Percentiles rank a stretch among this genome's conserved stretches.
Conservation (phyloP, 495 filamentous ascomycete species). For the Penicillium lagena region DNA sequence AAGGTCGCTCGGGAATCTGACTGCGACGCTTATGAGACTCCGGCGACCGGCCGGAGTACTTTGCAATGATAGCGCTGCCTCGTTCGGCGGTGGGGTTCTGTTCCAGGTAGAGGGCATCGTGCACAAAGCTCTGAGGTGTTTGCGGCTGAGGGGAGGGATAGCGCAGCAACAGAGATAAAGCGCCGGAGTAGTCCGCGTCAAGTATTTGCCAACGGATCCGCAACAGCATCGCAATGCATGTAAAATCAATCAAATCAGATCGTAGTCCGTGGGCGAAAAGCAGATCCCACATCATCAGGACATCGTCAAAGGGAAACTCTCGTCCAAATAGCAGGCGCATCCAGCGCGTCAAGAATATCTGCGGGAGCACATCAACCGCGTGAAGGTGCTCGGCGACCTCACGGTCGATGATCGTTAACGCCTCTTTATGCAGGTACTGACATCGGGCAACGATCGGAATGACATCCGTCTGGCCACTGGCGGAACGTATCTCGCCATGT, state of each 20-base stretch:
- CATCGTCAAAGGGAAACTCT: slow-evolving; percentile 83
- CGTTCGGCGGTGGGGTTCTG: slow-evolving; percentile 67
- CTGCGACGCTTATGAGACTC: slow-evolving; percentile 24
- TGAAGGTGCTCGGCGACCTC: slow-evolving; percentile 77
- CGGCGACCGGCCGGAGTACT: slow-evolving; percentile 71
- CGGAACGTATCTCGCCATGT: slow-evolving; percentile 34
- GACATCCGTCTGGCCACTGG: slow-evolving; percentile 39
- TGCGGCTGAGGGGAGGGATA: slow-evolving; percentile 62
- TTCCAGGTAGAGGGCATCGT: slow-evolving; percentile 81
- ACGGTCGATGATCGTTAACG: slow-evolving; percentile 69
- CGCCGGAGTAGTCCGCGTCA: slow-evolving; percentile 76
- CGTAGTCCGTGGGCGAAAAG: slow-evolving; percentile 83
- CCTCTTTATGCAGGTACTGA: slow-evolving; percentile 75
- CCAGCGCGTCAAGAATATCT: slow-evolving; percentile 98
- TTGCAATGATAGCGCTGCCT: slow-evolving; percentile 67
- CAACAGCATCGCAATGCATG: slow-evolving; percentile 91
- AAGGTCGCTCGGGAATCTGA: slow-evolving; percentile 21
- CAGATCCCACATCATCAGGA: slow-evolving; percentile 81
- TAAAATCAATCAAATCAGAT: slow-evolving; percentile 76
- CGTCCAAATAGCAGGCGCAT: slow-evolving; percentile 88
- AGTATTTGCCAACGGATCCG: slow-evolving; percentile 87
- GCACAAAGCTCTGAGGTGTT: slow-evolving; percentile 69
- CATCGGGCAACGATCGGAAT: slow-evolving; percentile 83
- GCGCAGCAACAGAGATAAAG: slow-evolving; percentile 71
- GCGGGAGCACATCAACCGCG: slow-evolving; percentile 84